These are phyloP conservation scores for Aspergillus fischeri DNA, from an alignment of 2,329 filamentous ascomycete genomes.

Conservation along the genomic window DNA sequence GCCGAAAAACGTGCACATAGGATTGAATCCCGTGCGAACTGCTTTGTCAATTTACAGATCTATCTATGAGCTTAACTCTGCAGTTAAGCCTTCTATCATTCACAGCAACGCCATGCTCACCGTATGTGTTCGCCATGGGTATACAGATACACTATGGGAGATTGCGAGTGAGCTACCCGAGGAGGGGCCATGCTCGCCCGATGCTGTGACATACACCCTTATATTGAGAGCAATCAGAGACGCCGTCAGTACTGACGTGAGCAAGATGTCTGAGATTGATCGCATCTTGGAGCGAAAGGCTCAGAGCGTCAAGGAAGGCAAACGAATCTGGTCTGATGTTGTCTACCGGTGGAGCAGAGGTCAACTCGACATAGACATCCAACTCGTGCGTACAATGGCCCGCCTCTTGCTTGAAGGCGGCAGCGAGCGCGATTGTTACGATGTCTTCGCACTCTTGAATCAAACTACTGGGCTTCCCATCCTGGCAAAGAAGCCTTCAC, in stretches of 20 bases:
- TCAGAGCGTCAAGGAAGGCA: slow-evolving; percentile 59
- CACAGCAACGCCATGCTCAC: slow-evolving; percentile 87
- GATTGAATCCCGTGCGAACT: slow-evolving; percentile 58
- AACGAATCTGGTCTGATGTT: slow-evolving; percentile 76
- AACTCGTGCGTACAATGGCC: slow-evolving; percentile 76
- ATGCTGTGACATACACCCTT: slow-evolving; percentile 72
- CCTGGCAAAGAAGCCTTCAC: slow-evolving; percentile 23
- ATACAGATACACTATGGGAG: slow-evolving; percentile 77
- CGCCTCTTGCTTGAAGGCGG: slow-evolving; percentile 65
- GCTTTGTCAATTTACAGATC: slow-evolving; percentile 74
- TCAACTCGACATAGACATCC: slow-evolving; percentile 68
- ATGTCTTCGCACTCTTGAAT: slow-evolving; percentile 71
- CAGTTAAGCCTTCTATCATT: slow-evolving; percentile 67
- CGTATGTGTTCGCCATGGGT: slow-evolving; percentile 68
- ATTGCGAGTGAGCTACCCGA: slow-evolving; percentile 70
- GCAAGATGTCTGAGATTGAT: slow-evolving; percentile 27
- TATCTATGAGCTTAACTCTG: slow-evolving; percentile 61
- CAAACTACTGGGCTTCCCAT: slow-evolving; percentile 73
- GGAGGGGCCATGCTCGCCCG: slow-evolving; percentile 58
- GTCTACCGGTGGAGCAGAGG: slow-evolving; percentile 70
- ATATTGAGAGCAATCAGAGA: slow-evolving; percentile 72
- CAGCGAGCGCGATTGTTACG: slow-evolving; percentile 59
- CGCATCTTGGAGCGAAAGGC: slow-evolving; percentile 24
- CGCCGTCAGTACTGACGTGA: slow-evolving; percentile 32
- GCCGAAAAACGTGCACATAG: slow-evolving; percentile 38